A percentile compares a stretch with the other conserved stretches of the same genome.
Conservation (phyloP, 176 grass and related monocot species). For the Pontederia paniculata region DNA sequence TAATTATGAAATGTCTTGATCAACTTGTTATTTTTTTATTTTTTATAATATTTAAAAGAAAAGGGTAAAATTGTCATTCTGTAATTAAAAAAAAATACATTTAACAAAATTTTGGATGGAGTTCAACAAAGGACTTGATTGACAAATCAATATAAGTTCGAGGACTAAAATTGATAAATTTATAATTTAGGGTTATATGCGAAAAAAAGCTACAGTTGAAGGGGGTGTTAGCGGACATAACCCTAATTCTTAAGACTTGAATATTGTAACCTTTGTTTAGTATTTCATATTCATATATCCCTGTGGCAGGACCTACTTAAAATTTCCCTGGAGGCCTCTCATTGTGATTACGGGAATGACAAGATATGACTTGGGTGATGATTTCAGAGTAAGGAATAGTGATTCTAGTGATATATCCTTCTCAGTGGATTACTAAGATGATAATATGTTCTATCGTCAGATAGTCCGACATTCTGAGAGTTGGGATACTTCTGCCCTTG, state of each 20-base stretch:
- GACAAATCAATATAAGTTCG: too few relatives aligned
- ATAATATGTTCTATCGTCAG: constrained; percentile 9
- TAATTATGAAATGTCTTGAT: too few relatives aligned
- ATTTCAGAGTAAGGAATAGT: constrained; percentile 34
- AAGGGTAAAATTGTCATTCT: too few relatives aligned
- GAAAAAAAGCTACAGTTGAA: too few relatives aligned
- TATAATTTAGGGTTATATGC: too few relatives aligned
- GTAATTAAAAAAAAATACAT: too few relatives aligned
- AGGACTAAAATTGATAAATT: too few relatives aligned
- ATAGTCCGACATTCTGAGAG: constrained; percentile 69
- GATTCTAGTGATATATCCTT: background rate
- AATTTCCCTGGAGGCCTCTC: constrained; percentile 85
- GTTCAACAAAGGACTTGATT: too few relatives aligned
- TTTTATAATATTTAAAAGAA: too few relatives aligned
- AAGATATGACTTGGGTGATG: constrained; percentile 57
- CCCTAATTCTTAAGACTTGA: background rate
- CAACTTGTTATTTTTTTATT: too few relatives aligned
- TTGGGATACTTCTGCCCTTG: constrained; percentile 64
- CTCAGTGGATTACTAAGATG: background rate
- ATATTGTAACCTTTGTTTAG: background rate
- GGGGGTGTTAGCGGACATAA: background rate
- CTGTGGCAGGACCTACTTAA: constrained; percentile 51
- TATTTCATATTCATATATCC: background rate
- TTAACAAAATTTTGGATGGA: too few relatives aligned
- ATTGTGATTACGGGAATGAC: constrained; percentile 67